phyloP scores from a whole-genome alignment of 345 rosid species.

The Gossypioides kirkii region DNA sequence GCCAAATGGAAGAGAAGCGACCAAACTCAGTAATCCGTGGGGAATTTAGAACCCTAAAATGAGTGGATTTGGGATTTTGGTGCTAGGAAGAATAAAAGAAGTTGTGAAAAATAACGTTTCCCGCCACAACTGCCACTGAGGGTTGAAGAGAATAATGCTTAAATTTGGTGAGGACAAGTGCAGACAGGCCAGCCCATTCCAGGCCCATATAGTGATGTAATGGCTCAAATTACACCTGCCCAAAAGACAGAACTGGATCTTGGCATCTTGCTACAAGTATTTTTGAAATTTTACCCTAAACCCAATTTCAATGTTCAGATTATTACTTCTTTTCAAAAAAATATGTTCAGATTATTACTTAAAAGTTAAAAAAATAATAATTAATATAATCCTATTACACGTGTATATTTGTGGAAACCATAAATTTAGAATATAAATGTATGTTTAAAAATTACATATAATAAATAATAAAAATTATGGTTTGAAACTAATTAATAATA shows the following conservation, averaged over 20 bases:
- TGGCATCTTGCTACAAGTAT: no score
- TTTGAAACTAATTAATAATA: no score
- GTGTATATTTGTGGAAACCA: no score
- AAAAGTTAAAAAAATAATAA: no score
- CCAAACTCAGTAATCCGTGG: not conserved
- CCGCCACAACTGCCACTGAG: not conserved
- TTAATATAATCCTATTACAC: no score
- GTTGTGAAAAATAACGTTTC: not conserved
- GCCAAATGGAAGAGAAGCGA: not conserved
- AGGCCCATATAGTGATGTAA: not conserved
- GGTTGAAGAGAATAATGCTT: not conserved
- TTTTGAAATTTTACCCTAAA: no score
- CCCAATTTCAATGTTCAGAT: no score
- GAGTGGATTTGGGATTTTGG: not conserved
- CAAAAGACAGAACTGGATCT: not conserved
- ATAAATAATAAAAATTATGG: no score
- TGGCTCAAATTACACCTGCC: not conserved
- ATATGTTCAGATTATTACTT: no score
- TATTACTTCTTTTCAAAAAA: no score
- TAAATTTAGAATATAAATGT: no score
- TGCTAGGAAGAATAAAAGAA: not conserved
- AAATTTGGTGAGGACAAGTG: not conserved
- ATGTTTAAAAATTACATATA: no score
- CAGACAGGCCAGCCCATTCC: not conserved
- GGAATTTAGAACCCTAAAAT: not conserved